Evolutionary conservation across 768 basidiomycete genomes (phyloP), one percentile per base, ranked within the genome.

Genomic region (Lactarius quietus): DNA sequence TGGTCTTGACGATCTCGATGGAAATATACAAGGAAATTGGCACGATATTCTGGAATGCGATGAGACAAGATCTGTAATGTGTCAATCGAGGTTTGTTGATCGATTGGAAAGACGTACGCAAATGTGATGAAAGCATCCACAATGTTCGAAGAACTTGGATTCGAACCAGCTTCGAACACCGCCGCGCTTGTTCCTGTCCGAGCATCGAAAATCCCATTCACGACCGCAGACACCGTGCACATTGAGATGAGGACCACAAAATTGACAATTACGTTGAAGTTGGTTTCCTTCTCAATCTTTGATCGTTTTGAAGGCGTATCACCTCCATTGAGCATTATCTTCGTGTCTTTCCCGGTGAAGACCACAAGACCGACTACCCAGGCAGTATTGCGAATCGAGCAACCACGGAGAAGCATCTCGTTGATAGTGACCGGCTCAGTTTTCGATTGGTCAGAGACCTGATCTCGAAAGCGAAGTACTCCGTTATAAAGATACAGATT

Each of bases 271-370:
- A 98, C 96, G 73, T 98, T 98, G 81, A 95, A 96, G 76, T 96
- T 98, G 10, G 96, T 98, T 81, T 98, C 96, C 78, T 87, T 91
- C 79, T 98, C 95, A 73, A 98, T 98, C 82, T 95, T 98, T 72
- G 89, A 92, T 65, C 93, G 89, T 73, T 98, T 98, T n/a, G 91
- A 93, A 1, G 95, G 95, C 1, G 94, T 98, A 17, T 88, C 89
- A 23, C 95, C 95, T 38, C 92, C 92, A 69, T 95, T 95, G 64
- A 93, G 77, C 85, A 93, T 91, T 70, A 94, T 94, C 82, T 92
- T 93, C 45, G 92, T 91, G 76, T 98, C 95, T 1, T 86, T 84
- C 43, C 95, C 95, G 0, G 95, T 98, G 76, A 93, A 98, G 29
- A 88, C 88, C 15, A 97, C 95, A n/a, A 98, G 75, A 6, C 93